Conservation (phyloP, 2,329 filamentous ascomycete genomes). For the Cercospora sesami region DNA sequence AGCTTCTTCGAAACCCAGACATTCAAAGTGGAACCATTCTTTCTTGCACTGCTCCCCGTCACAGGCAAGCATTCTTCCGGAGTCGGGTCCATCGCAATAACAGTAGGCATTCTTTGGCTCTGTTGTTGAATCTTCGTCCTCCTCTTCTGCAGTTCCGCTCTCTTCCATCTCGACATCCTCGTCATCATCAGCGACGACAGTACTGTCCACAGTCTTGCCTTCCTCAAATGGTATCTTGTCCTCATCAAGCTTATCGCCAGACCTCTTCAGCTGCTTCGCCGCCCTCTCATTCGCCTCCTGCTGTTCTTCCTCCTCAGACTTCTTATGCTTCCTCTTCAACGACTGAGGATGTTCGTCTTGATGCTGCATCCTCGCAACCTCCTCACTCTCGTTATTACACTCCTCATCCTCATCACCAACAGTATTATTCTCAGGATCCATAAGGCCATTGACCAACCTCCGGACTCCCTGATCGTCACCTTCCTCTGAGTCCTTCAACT, state of each 20-base stretch:
- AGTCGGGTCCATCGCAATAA: constrained; percentile 25
- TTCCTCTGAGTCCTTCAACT: constrained; percentile 39
- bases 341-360: constrained; percentile 8
- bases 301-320: constrained; percentile 7
- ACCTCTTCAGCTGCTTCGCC: constrained; percentile 14
- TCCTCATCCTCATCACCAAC: constrained; percentile 21
- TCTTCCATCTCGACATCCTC: constrained; percentile 8
- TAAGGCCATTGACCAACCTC: constrained; percentile 35
- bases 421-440: constrained; percentile 31
- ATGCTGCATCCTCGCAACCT: constrained; percentile 10
- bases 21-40: constrained; percentile 81
- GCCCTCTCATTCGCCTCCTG: constrained; percentile 9
- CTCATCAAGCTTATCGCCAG: constrained; percentile 1
- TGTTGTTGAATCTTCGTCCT: neutral
- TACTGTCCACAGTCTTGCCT: constrained; percentile 1
- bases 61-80: constrained; percentile 69
- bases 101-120: constrained; percentile 20
- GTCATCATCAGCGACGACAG: neutral
- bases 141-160: neutral
- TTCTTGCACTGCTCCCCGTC: constrained; percentile 73
- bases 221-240: constrained; percentile 7
- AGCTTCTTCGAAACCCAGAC: constrained; percentile 65
- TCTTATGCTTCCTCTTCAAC: constrained; percentile 12
- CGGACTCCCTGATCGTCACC: constrained; percentile 38
- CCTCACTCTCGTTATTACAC: constrained; percentile 5